A percentile compares a stretch with the other conserved stretches of the same genome.
These are phyloP conservation scores for Ambrosia trifida DNA, from an alignment of 129 eudicot species.

Conservation along the genomic window DNA sequence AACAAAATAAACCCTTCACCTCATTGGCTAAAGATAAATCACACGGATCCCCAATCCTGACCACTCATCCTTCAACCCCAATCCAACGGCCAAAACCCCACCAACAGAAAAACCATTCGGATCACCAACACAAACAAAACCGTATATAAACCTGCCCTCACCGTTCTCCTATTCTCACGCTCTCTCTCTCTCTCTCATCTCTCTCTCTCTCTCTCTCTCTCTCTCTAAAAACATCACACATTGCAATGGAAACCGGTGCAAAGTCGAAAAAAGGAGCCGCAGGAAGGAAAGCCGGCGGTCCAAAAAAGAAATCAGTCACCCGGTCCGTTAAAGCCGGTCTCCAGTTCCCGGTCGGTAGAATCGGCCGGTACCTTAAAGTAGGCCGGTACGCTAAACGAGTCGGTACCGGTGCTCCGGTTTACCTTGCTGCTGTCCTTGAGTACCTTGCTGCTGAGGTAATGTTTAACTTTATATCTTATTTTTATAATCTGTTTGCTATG, in stretches of 20 bases:
- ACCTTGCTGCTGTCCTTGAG: conserved; percentile 65
- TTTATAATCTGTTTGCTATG: neutral
- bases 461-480: neutral
- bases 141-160: conserved; percentile 14
- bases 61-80: conserved; percentile 4
- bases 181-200: neutral
- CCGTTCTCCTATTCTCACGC: no score
- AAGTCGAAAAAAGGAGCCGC: conserved; percentile 52
- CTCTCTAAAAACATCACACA: neutral
- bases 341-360: conserved; percentile 68
- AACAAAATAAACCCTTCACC: no score
- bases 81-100: conserved; percentile 17
- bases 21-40: neutral
- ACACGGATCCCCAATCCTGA: conserved; percentile 20
- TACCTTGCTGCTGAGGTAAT: conserved; percentile 79
- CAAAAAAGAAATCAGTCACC: conserved; percentile 53
- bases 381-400: conserved; percentile 58
- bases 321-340: conserved; percentile 69
- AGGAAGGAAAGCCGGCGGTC: conserved; percentile 59
- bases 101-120: conserved; percentile 3
- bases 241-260: conserved; percentile 34
- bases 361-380: conserved; percentile 58
- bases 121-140: conserved; percentile 8
- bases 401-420: conserved; percentile 66
- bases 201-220: neutral